Evolutionary conservation across 73 alveolate genomes (phyloP), one percentile per base, ranked within the genome.

Genomic region (Blepharisma stoltei): DNA sequence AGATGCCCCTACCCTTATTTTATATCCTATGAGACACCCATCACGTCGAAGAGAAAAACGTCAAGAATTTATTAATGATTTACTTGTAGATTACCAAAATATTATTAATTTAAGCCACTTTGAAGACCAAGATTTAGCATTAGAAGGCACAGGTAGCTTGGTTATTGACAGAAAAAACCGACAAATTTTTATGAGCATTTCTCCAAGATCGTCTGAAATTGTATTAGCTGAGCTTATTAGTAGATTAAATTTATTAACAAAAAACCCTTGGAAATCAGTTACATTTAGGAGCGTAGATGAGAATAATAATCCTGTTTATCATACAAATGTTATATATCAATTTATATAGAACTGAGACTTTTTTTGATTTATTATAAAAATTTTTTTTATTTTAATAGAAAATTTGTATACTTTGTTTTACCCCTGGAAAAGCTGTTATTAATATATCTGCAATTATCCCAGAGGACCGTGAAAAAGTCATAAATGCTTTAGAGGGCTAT

Each of bases 131-230:
- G 46, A 60, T 60, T 14, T 14, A 25, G 81, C 85, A 53, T 84
- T 90, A 41, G 97, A 90, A 78, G 97, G 97, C 11, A 90, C 97
- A 6, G 97, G 97, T 0, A 77, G 86, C 54, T 77, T 87, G 49
- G 86, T 83, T 50, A 83, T 87, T 37, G 97, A 90, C 44, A 54
- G 76, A 7, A 82, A 47, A 9, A 86, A 88, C 60, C 73, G 67
- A 32, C 81, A 87, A 54, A 86, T 89, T 3, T 60, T 60, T 38
- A n/a, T 60, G 49, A 60, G 73, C 5, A n/a, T 14, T 18, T 18
- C 48, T 60, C 46, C 14, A 14, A 14, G 73, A 14, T 60, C 73
- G 46, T 18, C 48, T 20, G 73, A 60, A 60, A 38, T 18, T 8
- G 73, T 60, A 14, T 38, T 60, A 8, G 46, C 14, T 60, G 37